Percentiles rank a stretch among this genome's conserved stretches.
phyloP scores from a whole-genome alignment of 2,329 filamentous ascomycete genomes.

The Penicillium sclerotigenum region DNA sequence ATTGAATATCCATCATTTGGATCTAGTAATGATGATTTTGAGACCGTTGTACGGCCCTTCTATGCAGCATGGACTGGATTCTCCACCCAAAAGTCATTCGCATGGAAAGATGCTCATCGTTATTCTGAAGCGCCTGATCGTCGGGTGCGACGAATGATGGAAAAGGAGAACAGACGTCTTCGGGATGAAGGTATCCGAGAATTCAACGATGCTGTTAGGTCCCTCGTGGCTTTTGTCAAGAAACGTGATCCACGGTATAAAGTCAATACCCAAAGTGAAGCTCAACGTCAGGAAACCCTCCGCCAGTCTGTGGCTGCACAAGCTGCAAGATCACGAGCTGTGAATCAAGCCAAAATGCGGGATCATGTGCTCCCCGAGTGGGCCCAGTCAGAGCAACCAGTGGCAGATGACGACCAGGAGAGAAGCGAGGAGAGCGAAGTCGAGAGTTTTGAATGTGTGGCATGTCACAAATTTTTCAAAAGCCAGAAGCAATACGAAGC shows the following conservation, averaged over 20 bases:
- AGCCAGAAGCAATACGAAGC: slow-evolving; percentile 88
- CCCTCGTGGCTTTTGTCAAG: slow-evolving; percentile 80
- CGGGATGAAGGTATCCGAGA: slow-evolving; percentile 79
- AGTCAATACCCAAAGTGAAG: slow-evolving; percentile 71
- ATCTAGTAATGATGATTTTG: slow-evolving; percentile 68
- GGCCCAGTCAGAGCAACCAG: slow-evolving; percentile 59
- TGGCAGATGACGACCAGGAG: slow-evolving; percentile 49
- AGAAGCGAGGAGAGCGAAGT: slow-evolving; percentile 49
- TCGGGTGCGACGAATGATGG: slow-evolving; percentile 76
- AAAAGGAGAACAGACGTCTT: slow-evolving; percentile 86
- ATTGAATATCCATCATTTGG: slow-evolving; percentile 81
- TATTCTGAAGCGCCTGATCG: slow-evolving; percentile 85
- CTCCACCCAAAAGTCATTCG: slow-evolving; percentile 77
- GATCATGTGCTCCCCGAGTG: slow-evolving; percentile 68
- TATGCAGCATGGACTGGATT: slow-evolving; percentile 80
- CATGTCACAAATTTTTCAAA: slow-evolving; percentile 68
- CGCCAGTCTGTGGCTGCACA: slow-evolving; percentile 79
- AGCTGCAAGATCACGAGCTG: slow-evolving; percentile 75
- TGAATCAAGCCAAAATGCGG: slow-evolving; percentile 70
- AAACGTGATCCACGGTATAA: slow-evolving; percentile 88
- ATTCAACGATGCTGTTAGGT: slow-evolving; percentile 88
- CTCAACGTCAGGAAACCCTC: slow-evolving; percentile 73
- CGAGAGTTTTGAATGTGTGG: slow-evolving; percentile 61
- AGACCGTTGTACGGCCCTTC: slow-evolving; percentile 73
- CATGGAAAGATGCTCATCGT: slow-evolving; percentile 84